These are phyloP conservation scores for Macrophomina pseudophaseolina DNA, from an alignment of 2,329 filamentous ascomycete genomes.

Conservation along the genomic window DNA sequence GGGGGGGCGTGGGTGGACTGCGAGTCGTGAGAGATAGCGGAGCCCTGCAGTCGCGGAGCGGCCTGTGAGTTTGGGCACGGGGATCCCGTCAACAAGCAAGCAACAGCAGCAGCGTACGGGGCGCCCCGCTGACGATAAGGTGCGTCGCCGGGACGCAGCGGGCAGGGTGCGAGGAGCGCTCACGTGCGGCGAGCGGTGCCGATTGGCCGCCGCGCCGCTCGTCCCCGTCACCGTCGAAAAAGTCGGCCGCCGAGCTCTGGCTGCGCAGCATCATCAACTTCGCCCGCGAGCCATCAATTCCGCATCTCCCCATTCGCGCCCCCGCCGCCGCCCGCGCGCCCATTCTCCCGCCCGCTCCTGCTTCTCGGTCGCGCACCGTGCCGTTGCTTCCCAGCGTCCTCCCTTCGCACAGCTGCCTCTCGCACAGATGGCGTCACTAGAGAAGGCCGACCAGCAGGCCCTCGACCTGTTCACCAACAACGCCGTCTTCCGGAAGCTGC, in stretches of 20 bases:
- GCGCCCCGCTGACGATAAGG: conserved; percentile 18
- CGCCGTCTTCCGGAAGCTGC: conserved; percentile 69
- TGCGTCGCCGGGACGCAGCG: conserved; percentile 1
- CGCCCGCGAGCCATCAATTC: conserved; percentile 17
- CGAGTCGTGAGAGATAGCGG: conserved; percentile 17
- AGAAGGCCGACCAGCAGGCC: conserved; percentile 41
- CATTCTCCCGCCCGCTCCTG: conserved; percentile 14
- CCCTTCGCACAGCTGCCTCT: conserved; percentile 32
- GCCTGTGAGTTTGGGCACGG: conserved; percentile 20
- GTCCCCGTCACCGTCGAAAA: conserved; percentile 17
- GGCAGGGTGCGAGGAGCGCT: neutral
- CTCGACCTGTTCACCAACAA: conserved; percentile 75
- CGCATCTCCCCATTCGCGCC: conserved; percentile 22
- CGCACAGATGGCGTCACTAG: conserved; percentile 39
- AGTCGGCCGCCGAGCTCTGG: conserved; percentile 24
- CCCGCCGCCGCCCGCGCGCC: conserved; percentile 17
- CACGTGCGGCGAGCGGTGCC: conserved; percentile 5
- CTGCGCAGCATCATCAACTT: conserved; percentile 25
- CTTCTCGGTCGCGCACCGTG: neutral
- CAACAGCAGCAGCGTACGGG: neutral
- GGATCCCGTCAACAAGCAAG: neutral
- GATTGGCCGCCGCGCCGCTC: conserved; percentile 13
- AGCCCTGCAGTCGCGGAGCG: conserved; percentile 15
- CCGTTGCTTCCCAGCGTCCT: conserved; percentile 28
- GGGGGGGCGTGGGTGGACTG: conserved; percentile 11